phyloP scores from a whole-genome alignment of 2,329 filamentous ascomycete species.

The Microdochium nivale region DNA sequence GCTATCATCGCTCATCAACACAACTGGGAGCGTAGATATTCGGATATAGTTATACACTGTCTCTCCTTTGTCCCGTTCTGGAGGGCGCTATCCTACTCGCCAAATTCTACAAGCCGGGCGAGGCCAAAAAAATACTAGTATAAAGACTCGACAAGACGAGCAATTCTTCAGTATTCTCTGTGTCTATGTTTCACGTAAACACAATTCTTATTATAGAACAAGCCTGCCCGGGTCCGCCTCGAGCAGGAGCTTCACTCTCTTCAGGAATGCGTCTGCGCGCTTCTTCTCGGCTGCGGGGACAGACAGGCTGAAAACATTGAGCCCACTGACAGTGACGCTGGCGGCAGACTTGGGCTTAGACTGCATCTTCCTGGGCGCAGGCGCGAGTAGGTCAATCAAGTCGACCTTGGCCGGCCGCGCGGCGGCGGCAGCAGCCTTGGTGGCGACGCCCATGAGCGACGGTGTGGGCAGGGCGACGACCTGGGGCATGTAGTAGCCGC shows the following conservation, averaged over 20 bases:
- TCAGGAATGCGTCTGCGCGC: slow-evolving; percentile 72
- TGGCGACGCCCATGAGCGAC: slow-evolving; percentile 21
- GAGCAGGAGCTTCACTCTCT: slow-evolving; percentile 75
- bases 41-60: no score
- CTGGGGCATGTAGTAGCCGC: slow-evolving; percentile 63
- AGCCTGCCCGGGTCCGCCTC: slow-evolving; percentile 72
- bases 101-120: no score
- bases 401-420: slow-evolving; percentile 47
- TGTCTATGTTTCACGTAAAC: background rate
- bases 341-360: slow-evolving; percentile 15
- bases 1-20: no score
- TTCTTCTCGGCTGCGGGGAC: slow-evolving; percentile 75
- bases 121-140: no score
- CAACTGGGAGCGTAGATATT: no score
- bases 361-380: slow-evolving; percentile 20
- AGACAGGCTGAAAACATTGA: slow-evolving; percentile 74
- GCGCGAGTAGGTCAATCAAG: slow-evolving; percentile 73
- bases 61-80: no score
- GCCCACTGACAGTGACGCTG: slow-evolving; percentile 39
- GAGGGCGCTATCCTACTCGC: no score
- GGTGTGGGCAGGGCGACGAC: slow-evolving; percentile 50
- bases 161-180: background rate
- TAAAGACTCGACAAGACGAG: no score
- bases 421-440: slow-evolving; percentile 17
- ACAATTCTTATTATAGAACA: slow-evolving; percentile 40